Percentiles rank a stretch among this genome's conserved stretches.
Evolutionary conservation across 768 basidiomycete species (phyloP).

Genomic region (Paxillus involutus): DNA sequence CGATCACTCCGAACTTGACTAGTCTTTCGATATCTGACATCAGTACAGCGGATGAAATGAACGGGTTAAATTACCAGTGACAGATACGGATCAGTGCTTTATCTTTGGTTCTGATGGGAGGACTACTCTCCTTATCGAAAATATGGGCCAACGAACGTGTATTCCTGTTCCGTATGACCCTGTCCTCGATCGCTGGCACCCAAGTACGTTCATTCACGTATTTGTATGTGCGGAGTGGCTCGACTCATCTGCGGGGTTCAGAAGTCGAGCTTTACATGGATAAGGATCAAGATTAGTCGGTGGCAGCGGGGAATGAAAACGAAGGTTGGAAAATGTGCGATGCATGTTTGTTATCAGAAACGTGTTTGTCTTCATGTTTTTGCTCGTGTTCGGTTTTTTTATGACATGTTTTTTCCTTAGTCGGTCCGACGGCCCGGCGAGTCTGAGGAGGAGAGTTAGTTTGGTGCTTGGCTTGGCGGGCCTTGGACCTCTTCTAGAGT

Average conservation of each 20-base stretch:
- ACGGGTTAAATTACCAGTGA: not conserved
- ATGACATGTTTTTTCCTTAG: constrained; percentile 1
- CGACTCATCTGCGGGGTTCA: constrained; percentile 1
- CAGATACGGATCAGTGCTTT: not conserved
- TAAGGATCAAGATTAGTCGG: constrained; percentile 2
- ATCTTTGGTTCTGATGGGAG: constrained; percentile 1
- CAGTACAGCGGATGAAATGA: constrained; percentile 5
- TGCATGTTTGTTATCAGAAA: constrained; percentile 8
- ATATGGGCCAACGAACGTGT: constrained; percentile 5
- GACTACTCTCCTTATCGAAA: constrained; percentile 6
- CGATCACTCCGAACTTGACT: constrained; percentile 18
- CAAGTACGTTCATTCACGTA: constrained; percentile 1
- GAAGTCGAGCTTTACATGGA: constrained; percentile 1
- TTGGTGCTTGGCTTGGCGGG: not conserved
- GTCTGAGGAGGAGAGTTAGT: constrained; percentile 2
- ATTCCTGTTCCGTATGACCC: not conserved
- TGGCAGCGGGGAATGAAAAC: not conserved
- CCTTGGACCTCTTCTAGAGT: not conserved
- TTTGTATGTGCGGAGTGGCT: not conserved
- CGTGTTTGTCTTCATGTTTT: constrained; percentile 22
- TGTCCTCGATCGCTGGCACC: constrained; percentile 5
- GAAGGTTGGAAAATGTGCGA: constrained; percentile 2
- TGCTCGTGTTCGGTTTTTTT: constrained; percentile 1
- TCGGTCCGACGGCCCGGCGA: not conserved
- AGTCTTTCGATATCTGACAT: constrained; percentile 5